Percentiles rank a stretch among this genome's conserved stretches.
Evolutionary conservation across 208 protist genomes (phyloP).

Genomic region (Lotmaria passim): DNA sequence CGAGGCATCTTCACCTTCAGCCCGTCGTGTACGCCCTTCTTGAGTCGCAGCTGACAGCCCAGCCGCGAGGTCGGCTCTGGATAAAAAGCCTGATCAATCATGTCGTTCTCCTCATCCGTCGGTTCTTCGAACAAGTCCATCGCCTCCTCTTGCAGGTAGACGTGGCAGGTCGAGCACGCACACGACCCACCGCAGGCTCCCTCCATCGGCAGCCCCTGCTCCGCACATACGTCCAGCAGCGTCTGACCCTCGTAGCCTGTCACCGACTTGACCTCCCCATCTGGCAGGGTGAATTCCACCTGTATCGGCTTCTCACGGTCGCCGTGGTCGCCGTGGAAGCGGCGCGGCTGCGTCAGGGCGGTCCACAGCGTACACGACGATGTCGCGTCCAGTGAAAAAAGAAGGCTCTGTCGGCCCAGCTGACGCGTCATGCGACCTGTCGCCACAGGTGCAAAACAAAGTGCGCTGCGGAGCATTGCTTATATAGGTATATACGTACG

Average conservation of each 20-base stretch:
- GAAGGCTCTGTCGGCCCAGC: neutral
- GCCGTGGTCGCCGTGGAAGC: constrained; percentile 69
- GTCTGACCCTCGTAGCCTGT: constrained; percentile 91
- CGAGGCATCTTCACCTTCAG: constrained; percentile 78
- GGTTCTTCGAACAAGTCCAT: constrained; percentile 92
- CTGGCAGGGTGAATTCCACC: constrained; percentile 61
- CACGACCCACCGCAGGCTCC: constrained; percentile 96
- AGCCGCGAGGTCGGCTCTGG: constrained; percentile 84
- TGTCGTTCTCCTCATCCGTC: constrained; percentile 95
- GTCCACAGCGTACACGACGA: neutral
- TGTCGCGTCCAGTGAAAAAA: neutral
- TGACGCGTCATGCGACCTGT: neutral
- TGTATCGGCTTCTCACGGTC: constrained; percentile 63
- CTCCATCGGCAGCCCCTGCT: constrained; percentile 95
- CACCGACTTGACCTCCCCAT: constrained; percentile 61
- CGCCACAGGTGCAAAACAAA: neutral
- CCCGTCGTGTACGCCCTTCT: constrained; percentile 77
- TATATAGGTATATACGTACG: too few relatives aligned
- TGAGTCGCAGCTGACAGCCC: constrained; percentile 85
- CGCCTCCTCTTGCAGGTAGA: constrained; percentile 88
- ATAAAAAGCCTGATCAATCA: constrained; percentile 92
- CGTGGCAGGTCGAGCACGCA: constrained; percentile 98
- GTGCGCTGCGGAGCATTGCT: too few relatives aligned
- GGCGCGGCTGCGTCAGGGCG: constrained; percentile 24
- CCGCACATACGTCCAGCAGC: constrained; percentile 94